phyloP scores from a whole-genome alignment of 805 yeast species.

The Ogataea thermomethanolica region DNA sequence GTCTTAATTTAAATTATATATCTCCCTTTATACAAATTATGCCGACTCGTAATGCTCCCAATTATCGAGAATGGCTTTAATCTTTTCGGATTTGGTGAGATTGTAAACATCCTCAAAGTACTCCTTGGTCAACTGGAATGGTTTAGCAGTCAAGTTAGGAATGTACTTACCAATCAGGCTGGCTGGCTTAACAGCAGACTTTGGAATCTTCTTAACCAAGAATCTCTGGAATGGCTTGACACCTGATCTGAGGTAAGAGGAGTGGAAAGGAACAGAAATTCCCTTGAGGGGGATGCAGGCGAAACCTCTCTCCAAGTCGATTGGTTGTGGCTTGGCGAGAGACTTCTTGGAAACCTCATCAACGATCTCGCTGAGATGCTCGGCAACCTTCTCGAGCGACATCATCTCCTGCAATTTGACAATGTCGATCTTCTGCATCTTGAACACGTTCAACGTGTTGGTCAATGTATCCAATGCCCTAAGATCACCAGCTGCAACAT shows the following conservation, averaged over 20 bases:
- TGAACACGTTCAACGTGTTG: conserved; percentile 89
- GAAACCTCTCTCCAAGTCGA: conserved; percentile 94
- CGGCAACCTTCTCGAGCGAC: conserved; percentile 83
- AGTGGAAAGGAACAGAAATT: conserved; percentile 99
- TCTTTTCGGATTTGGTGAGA: conserved; percentile 86
- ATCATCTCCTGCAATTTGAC: conserved; percentile 78
- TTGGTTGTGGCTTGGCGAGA: conserved; percentile 89
- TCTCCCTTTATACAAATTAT: conserved; percentile 17
- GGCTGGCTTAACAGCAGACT: conserved; percentile 91
- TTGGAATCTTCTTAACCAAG: conserved; percentile 92
- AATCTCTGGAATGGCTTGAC: conserved; percentile 98
- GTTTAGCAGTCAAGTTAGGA: conserved; percentile 98
- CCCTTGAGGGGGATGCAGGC: conserved; percentile 98
- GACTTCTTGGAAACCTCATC: conserved; percentile 81
- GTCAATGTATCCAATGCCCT: conserved; percentile 91
- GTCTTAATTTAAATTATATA: conserved; percentile 4
- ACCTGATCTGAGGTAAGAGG: conserved; percentile 96
- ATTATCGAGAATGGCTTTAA: conserved; percentile 85
- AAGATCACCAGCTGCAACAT: conserved; percentile 98
- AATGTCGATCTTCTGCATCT: conserved; percentile 91
- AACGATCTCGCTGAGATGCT: conserved; percentile 83
- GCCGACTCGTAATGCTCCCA: conserved; percentile 82
- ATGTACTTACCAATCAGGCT: conserved; percentile 92
- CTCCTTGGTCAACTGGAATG: conserved; percentile 93
- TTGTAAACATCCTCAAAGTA: conserved; percentile 95